Conservation (phyloP, 2,329 filamentous ascomycete genomes). For the Aureobasidium uvarum region DNA sequence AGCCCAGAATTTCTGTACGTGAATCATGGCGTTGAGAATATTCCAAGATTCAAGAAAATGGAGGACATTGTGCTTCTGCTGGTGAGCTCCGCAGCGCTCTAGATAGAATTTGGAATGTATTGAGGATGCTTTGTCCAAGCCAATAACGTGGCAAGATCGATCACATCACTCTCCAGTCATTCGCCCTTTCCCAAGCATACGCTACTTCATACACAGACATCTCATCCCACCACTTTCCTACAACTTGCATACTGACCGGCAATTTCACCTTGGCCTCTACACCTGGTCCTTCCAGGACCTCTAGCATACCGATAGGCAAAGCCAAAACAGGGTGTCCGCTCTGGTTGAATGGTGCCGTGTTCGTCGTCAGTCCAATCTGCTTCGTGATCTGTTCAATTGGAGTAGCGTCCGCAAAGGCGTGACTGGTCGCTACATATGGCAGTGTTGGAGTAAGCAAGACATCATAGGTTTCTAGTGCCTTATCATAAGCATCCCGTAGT, state of each 20-base stretch:
- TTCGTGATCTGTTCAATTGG: slow-evolving; percentile 50
- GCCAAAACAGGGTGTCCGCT: slow-evolving; percentile 58
- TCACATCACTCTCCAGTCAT: slow-evolving; percentile 46
- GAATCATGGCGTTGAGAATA: no score
- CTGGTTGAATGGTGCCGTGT: slow-evolving; percentile 58
- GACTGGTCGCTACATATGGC: slow-evolving; percentile 49
- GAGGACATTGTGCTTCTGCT: no score
- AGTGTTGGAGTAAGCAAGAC: slow-evolving; percentile 52
- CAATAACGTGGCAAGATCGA: background rate
- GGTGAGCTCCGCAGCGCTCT: no score
- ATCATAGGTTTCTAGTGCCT: slow-evolving; percentile 44
- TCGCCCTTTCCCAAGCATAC: slow-evolving; percentile 49
- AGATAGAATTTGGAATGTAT: no score
- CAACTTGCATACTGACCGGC: slow-evolving; percentile 57
- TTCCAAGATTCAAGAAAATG: no score
- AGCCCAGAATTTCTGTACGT: no score
- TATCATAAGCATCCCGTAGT: slow-evolving; percentile 50
- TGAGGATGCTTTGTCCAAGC: background rate
- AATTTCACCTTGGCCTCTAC: slow-evolving; percentile 37
- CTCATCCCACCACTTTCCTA: slow-evolving; percentile 55
- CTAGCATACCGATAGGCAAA: slow-evolving; percentile 52
- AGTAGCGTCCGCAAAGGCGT: slow-evolving; percentile 42
- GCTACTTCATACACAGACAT: slow-evolving; percentile 47
- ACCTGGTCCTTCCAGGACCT: slow-evolving; percentile 42
- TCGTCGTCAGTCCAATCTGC: slow-evolving; percentile 55